Percentiles rank a stretch among this genome's conserved stretches.
phyloP scores from a whole-genome alignment of 106 monocot genomes.

The Alisma plantagoaquatica region DNA sequence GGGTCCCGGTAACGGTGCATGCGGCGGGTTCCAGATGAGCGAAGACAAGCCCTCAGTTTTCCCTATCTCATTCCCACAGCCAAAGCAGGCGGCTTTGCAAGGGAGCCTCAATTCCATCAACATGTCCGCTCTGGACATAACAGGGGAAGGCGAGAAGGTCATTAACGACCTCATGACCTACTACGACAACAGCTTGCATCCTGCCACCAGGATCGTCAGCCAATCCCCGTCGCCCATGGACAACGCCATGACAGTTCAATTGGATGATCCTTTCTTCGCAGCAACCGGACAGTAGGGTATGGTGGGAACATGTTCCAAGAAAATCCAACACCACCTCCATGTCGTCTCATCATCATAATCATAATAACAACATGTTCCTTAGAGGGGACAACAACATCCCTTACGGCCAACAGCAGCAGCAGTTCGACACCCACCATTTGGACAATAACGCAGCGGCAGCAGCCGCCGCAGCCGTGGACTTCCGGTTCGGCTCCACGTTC shows the following conservation, averaged over 20 bases:
- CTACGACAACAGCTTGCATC: constrained; percentile 34
- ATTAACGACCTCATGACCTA: constrained; percentile 58
- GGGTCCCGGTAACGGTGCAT: too few relatives aligned
- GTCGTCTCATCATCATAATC: too few relatives aligned
- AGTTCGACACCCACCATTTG: constrained; percentile 1
- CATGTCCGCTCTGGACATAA: constrained; percentile 27
- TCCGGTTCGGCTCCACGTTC: constrained; percentile 13
- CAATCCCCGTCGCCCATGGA: too few relatives aligned
- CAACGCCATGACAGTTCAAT: constrained; percentile 8
- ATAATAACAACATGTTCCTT: background rate
- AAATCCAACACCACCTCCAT: background rate
- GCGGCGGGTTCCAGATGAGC: constrained; percentile 15
- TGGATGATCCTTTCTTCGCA: constrained; percentile 9
- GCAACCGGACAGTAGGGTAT: background rate
- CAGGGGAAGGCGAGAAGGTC: constrained; percentile 47
- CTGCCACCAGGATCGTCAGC: too few relatives aligned
- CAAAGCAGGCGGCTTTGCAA: background rate
- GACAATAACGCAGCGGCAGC: background rate
- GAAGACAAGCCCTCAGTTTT: constrained; percentile 47
- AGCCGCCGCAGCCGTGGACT: too few relatives aligned
- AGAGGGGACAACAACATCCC: background rate
- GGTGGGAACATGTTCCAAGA: constrained; percentile 5
- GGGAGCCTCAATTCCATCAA: constrained; percentile 6
- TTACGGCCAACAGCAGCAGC: constrained; percentile 3
- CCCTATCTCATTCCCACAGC: constrained; percentile 15